Conservation (phyloP, 1,284 basidiomycete genomes). For the Austroboletus niveus region DNA sequence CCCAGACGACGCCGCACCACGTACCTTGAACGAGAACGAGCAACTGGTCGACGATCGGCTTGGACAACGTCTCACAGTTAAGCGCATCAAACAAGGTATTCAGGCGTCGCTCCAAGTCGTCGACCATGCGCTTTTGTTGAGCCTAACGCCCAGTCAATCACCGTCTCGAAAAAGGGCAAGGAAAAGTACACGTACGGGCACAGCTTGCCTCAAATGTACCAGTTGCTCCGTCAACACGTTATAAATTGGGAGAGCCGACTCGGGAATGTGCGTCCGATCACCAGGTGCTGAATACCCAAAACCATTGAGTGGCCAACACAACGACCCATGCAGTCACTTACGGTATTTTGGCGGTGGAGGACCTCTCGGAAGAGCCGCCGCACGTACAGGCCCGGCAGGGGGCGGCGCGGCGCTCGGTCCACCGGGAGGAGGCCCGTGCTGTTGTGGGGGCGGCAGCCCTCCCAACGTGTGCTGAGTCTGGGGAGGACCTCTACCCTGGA, state of each 20-base stretch:
- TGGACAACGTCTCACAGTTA: constrained; percentile 88
- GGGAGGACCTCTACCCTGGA: constrained; percentile 18
- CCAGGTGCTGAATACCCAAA: constrained; percentile 63
- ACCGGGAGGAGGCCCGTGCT: constrained; percentile 38
- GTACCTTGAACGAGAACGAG: constrained; percentile 66
- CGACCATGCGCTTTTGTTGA: constrained; percentile 80
- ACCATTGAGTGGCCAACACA: background rate
- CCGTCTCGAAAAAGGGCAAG: too few species aligned
- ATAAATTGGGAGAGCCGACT: constrained; percentile 65
- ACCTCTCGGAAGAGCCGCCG: constrained; percentile 27
- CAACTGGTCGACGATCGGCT: constrained; percentile 67
- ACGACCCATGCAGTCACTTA: constrained; percentile 42
- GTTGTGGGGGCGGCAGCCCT: constrained; percentile 17
- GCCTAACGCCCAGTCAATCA: constrained; percentile 41
- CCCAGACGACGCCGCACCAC: background rate
- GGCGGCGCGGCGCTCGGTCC: constrained; percentile 42
- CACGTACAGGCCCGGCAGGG: constrained; percentile 26
- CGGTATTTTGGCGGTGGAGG: constrained; percentile 81
- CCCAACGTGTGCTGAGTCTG: constrained; percentile 21
- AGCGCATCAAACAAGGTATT: constrained; percentile 87
- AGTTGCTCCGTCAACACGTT: constrained; percentile 65
- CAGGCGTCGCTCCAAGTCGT: constrained; percentile 87
- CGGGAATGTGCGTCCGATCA: constrained; percentile 89
- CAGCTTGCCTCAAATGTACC: constrained; percentile 63
- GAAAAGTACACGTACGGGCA: constrained; percentile 54